Base-by-base conservation (phyloP, 2,329 filamentous ascomycete species). In the Neopestalotiopsis sp. region DNA sequence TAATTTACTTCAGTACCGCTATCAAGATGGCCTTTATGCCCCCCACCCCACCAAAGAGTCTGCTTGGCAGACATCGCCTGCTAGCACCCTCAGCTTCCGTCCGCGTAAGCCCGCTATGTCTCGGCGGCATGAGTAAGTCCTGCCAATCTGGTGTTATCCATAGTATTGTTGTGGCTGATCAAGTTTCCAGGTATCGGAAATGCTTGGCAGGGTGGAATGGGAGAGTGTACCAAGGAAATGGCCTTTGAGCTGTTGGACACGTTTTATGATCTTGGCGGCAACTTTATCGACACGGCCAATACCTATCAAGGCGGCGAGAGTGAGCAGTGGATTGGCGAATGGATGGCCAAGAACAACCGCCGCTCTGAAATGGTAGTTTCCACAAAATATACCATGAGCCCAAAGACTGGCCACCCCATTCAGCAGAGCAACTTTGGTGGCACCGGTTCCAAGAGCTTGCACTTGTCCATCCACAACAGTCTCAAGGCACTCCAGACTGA, bases 241-340 rank as follows among this genome's bases (percentile, higher is more conserved):
- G 80, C 84, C 0, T 89, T 89, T 73, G 81, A 83, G 57, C 81
- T 91, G 10, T 80, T 90, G 2, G 88, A 90, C 71, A 82, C 82
- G 69, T 90, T 85, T 77, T 83, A 81, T 63, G 81, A 81, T 13
- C 80, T 84, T 0, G 89, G 89, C 7, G 89, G 90, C 17, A 91
- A 91, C 80, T 91, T 91, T 77, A 89, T 92, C 75, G 90, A 92
- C 75, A 91, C 88, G 0, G 78, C 86, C 71, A 87, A 85, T 78
- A 82, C 81, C 72, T 90, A 89, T 76, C 85, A 89, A 72, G 72
- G 84, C 69, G 87, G 85, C 62, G 80, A 90, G 73, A 88, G 86
- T 0, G 87, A 89, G 70, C 72, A 69, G 14, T 87, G 83, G 83
- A 74, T 90, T 20, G 88, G 87, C 30, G 14, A 58, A 20, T 58